Evolutionary conservation across 345 rosid species (phyloP), one percentile per base, ranked within the genome.

Genomic region (Populus pruinosa): DNA sequence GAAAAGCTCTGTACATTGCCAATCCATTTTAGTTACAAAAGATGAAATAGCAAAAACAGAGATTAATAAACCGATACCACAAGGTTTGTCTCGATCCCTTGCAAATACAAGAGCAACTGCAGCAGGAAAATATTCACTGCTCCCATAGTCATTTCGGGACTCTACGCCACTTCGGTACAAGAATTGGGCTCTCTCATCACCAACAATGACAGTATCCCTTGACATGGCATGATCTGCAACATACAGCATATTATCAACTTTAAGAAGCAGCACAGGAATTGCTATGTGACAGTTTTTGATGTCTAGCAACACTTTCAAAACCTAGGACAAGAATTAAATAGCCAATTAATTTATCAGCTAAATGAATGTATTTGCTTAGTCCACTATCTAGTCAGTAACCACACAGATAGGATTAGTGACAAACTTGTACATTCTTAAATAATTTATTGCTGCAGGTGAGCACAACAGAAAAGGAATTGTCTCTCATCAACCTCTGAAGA

Each of bases 61-160:
- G 73, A 59, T 33, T 43, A 70, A 35, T 17, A 66, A 55, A 78
- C 14, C 11, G 18, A 83, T 89, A 93, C 99, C 91, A 36, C 53
- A 77, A 74, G 83, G 84, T 73, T 86, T 88, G 78, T 86, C 78
- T 86, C 86, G 87, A 74, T 91, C 94, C 83, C 85, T 90, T 64
- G 92, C 92, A 83, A 95, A 88, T 56, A 91, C 82, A 50, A 93
- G 88, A 76, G 96, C 93, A 77, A 86, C 84, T 25, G 93, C 88
- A 83, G 13, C 80, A 20, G 75, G 23, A 73, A 10, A 23, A 72
- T 27, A 23, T 70, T 56, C 75, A 20, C 16, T 11, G 33, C 33
- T 65, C 72, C 44, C 74, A 49, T 69, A 43, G 66, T 73, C 17
- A 81, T 75, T 80, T 77, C 77, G 79, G 33, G 73, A 41, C 29